Percentiles rank a stretch among this genome's conserved stretches.
phyloP scores from a whole-genome alignment of 805 yeast species.

The Kazachstania martiniae region DNA sequence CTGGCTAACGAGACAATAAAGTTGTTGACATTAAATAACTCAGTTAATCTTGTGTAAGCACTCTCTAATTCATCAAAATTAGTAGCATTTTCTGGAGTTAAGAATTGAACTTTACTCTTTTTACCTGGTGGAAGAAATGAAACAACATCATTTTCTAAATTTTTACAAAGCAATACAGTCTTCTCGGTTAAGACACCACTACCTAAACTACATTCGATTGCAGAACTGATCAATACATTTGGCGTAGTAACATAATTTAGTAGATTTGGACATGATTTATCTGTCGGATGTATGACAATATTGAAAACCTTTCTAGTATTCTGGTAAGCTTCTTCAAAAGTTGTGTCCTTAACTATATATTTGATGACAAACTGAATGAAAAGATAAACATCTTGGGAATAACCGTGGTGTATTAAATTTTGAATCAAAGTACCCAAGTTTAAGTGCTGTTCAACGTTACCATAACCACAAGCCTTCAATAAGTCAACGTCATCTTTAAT shows the following conservation, averaged over 20 bases:
- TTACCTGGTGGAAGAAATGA: constrained; percentile 37
- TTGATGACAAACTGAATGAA: constrained; percentile 66
- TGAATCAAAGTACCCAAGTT: constrained; percentile 56
- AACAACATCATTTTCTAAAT: constrained; percentile 50
- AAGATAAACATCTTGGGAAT: constrained; percentile 73
- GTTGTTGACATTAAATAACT: constrained; percentile 89
- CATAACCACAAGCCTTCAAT: constrained; percentile 41
- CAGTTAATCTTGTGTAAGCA: constrained; percentile 83
- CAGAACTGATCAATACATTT: constrained; percentile 81
- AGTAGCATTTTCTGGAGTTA: constrained; percentile 38
- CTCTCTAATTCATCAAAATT: constrained; percentile 36
- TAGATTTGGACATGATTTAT: constrained; percentile 49
- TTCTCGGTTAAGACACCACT: constrained; percentile 52
- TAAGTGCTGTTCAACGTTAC: constrained; percentile 27
- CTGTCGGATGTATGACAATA: constrained; percentile 73
- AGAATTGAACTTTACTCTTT: constrained; percentile 21
- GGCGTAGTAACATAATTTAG: constrained; percentile 90
- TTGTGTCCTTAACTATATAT: constrained; percentile 64
- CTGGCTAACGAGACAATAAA: constrained; percentile 85
- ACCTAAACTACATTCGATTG: constrained; percentile 77
- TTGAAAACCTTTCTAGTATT: constrained; percentile 72
- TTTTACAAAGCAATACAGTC: constrained; percentile 48
- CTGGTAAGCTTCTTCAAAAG: constrained; percentile 88
- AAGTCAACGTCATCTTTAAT: constrained; percentile 47
- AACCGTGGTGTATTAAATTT: constrained; percentile 67